Evolutionary conservation across 495 filamentous ascomycete species (phyloP).

Genomic region (Trichocladium uniseriatum): DNA sequence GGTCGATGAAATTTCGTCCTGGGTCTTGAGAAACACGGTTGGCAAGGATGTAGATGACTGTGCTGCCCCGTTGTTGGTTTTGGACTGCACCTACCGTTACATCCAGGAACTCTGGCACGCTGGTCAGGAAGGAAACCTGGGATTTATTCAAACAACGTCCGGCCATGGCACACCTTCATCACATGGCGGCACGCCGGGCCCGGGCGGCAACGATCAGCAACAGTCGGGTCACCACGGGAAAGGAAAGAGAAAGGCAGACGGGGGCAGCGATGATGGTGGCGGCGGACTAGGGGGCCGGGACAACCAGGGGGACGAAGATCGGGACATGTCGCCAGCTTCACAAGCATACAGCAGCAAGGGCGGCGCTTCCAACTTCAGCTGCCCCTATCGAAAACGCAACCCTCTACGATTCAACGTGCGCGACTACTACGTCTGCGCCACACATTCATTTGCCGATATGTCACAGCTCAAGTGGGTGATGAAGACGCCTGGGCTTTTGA

Average conservation of each 20-base stretch:
- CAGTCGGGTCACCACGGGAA: slow-evolving; percentile 11
- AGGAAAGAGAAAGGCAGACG: slow-evolving; percentile 25
- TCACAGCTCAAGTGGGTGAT: slow-evolving; percentile 27
- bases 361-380: slow-evolving; percentile 21
- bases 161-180: slow-evolving; percentile 14
- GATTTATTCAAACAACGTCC: slow-evolving; percentile 4
- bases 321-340: slow-evolving; percentile 7
- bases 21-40: slow-evolving; percentile 21
- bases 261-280: slow-evolving; percentile 16
- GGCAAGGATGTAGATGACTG: slow-evolving; percentile 26
- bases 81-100: slow-evolving; percentile 25
- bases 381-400: slow-evolving; percentile 32
- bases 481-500: not conserved
- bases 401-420: slow-evolving; percentile 30
- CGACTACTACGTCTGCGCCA: slow-evolving; percentile 26
- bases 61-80: slow-evolving; percentile 20
- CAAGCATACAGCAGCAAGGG: slow-evolving; percentile 9
- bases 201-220: slow-evolving; percentile 1
- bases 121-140: slow-evolving; percentile 13
- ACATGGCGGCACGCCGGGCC: slow-evolving; percentile 5
- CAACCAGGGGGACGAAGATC: slow-evolving; percentile 11
- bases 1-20: slow-evolving; percentile 23
- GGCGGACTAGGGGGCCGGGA: slow-evolving; percentile 12
- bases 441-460: slow-evolving; percentile 28
- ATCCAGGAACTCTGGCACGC: slow-evolving; percentile 20